A percentile compares a stretch with the other conserved stretches of the same genome.
Evolutionary conservation across 768 basidiomycete species (phyloP).

Genomic region (Crepidotus variabilis): DNA sequence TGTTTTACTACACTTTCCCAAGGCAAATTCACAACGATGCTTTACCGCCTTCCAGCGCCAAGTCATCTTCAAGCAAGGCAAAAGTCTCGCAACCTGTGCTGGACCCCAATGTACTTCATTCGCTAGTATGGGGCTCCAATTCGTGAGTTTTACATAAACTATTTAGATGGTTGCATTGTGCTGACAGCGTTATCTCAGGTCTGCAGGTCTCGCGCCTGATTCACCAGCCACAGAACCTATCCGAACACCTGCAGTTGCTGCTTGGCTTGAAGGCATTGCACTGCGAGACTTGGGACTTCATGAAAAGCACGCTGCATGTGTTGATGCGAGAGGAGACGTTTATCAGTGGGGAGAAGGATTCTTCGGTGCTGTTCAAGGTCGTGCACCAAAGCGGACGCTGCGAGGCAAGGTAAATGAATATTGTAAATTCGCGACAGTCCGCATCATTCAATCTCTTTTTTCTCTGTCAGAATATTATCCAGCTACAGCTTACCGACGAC

Average conservation of each 20-base stretch:
- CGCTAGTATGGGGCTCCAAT: slow-evolving; percentile 76
- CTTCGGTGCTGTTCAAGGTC: slow-evolving; percentile 29
- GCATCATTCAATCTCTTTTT: not conserved
- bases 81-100: slow-evolving; percentile 9
- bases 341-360: slow-evolving; percentile 82
- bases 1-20: slow-evolving; percentile 12
- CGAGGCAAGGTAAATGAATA: slow-evolving; percentile 53
- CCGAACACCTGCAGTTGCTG: slow-evolving; percentile 44
- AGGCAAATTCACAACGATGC: slow-evolving; percentile 30
- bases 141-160: slow-evolving; percentile 34
- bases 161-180: not conserved
- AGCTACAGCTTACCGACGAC: slow-evolving; percentile 54
- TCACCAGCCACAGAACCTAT: slow-evolving; percentile 35
- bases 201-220: slow-evolving; percentile 40
- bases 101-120: slow-evolving; percentile 33
- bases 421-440: not conserved
- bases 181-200: slow-evolving; percentile 25
- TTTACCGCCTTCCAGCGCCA: slow-evolving; percentile 4
- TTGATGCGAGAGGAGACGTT: slow-evolving; percentile 77
- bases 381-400: slow-evolving; percentile 49
- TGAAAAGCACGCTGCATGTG: slow-evolving; percentile 63
- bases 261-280: slow-evolving; percentile 65
- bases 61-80: slow-evolving; percentile 7
- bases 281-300: slow-evolving; percentile 73
- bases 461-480: slow-evolving; percentile 56